Conservation (phyloP, 768 basidiomycete species). For the Melanogaster broomeanus region DNA sequence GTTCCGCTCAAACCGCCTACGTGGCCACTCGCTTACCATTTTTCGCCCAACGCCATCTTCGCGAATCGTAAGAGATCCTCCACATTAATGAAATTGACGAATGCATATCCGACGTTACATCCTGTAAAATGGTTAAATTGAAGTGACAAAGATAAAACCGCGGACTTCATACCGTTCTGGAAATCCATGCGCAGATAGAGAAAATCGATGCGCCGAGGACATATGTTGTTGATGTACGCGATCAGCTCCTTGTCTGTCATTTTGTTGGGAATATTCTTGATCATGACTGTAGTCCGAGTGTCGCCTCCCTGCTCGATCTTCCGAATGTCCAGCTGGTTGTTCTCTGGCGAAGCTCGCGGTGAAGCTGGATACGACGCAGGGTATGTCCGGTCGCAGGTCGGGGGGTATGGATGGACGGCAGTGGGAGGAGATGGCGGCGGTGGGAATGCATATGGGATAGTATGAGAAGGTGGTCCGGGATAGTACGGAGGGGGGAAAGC, state of each 20-base stretch:
- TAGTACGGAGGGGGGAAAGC: constrained; percentile 32
- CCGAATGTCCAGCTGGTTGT: constrained; percentile 65
- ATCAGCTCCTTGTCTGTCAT: constrained; percentile 78
- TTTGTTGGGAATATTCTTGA: constrained; percentile 93
- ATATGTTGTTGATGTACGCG: constrained; percentile 67
- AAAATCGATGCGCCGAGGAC: constrained; percentile 80
- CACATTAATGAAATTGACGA: constrained; percentile 87
- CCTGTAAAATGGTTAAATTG: constrained; percentile 39
- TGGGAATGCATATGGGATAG: constrained; percentile 30
- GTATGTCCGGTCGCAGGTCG: constrained; percentile 19
- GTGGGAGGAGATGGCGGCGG: constrained; percentile 24
- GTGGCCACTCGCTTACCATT: constrained; percentile 56
- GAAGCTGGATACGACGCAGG: constrained; percentile 26
- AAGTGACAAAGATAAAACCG: not conserved
- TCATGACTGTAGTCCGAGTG: constrained; percentile 84
- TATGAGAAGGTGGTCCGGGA: constrained; percentile 21
- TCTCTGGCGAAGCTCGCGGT: constrained; percentile 35
- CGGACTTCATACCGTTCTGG: constrained; percentile 57
- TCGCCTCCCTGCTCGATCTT: constrained; percentile 78
- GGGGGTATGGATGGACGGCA: constrained; percentile 18
- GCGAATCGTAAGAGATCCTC: constrained; percentile 78
- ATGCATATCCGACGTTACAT: constrained; percentile 81
- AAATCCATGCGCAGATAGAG: constrained; percentile 89
- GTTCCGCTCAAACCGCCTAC: not conserved
- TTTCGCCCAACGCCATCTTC: constrained; percentile 70